Percentiles rank a stretch among this genome's conserved stretches.
Conservation (phyloP, 495 filamentous ascomycete genomes). For the Penicillium silybi region DNA sequence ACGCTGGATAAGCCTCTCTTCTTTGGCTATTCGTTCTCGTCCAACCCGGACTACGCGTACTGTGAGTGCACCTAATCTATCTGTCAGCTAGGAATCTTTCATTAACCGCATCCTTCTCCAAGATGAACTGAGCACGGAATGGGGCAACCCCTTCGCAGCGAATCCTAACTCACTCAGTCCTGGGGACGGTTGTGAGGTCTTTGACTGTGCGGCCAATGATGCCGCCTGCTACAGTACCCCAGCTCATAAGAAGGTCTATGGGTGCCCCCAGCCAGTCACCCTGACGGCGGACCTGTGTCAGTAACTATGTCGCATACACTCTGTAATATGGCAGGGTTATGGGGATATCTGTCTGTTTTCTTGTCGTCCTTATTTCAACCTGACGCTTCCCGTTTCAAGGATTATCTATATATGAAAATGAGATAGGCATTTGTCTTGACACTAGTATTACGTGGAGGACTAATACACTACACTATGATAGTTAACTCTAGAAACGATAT, state of each 20-base stretch:
- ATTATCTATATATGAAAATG: constrained; percentile 1
- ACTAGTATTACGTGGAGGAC: constrained; percentile 2
- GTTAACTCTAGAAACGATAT: too few species aligned
- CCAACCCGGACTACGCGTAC: constrained; percentile 27
- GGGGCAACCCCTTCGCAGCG: constrained; percentile 29
- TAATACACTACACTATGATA: too few species aligned
- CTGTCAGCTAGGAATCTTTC: constrained; percentile 2
- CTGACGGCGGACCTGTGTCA: constrained; percentile 21
- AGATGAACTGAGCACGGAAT: constrained; percentile 30
- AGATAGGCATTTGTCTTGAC: constrained; percentile 8
- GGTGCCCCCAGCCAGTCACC: constrained; percentile 26
- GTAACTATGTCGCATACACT: constrained; percentile 10
- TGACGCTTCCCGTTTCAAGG: constrained; percentile 1
- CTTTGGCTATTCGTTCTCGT: constrained; percentile 29
- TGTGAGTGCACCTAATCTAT: constrained; percentile 20
- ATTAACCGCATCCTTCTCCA: constrained; percentile 8
- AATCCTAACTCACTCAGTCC: constrained; percentile 25
- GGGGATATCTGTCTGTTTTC: constrained; percentile 8
- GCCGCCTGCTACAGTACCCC: constrained; percentile 27
- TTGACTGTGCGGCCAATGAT: constrained; percentile 29
- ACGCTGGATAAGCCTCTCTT: constrained; percentile 24
- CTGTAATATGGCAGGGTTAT: constrained; percentile 1
- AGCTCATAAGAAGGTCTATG: constrained; percentile 27
- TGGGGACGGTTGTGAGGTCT: constrained; percentile 24
- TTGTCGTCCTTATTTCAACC: constrained; percentile 9